Conservation (phyloP, 2,329 filamentous ascomycete genomes). For the Fusarium secorum region DNA sequence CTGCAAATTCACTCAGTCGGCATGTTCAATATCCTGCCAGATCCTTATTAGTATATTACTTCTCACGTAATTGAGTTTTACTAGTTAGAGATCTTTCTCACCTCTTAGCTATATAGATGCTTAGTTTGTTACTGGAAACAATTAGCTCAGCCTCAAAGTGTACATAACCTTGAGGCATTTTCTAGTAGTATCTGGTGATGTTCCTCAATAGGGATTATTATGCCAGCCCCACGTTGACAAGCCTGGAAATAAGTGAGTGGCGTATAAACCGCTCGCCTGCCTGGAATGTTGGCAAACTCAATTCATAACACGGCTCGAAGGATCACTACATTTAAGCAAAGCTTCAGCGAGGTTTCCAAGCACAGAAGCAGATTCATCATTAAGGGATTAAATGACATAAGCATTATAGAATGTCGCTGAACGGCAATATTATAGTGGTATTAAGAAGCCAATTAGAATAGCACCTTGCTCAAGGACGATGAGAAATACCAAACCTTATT, state of each 20-base stretch:
- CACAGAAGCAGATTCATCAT: rapidly evolving
- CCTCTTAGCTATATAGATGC: rapidly evolving
- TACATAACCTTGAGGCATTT: not conserved
- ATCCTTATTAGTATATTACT: not conserved
- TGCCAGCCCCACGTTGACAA: not conserved
- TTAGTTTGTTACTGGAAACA: not conserved
- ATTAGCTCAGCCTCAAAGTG: not conserved
- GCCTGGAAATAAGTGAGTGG: not conserved
- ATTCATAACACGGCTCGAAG: rapidly evolving
- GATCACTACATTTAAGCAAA: rapidly evolving
- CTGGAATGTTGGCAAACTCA: not conserved
- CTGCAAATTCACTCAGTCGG: too few species aligned
- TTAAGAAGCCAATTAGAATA: not conserved
- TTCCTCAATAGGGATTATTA: not conserved
- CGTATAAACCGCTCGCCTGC: not conserved
- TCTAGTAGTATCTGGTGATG: too few species aligned
- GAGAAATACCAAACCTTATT: not conserved
- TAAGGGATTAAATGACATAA: rapidly evolving
- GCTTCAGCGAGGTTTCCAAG: rapidly evolving
- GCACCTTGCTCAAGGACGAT: not conserved
- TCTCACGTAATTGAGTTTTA: not conserved
- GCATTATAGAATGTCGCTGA: rapidly evolving
- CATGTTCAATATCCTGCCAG: too few species aligned
- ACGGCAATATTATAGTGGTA: too few species aligned
- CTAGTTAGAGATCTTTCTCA: not conserved